Evolutionary conservation across 768 basidiomycete species (phyloP).

Genomic region (Hygrocybe punicea): DNA sequence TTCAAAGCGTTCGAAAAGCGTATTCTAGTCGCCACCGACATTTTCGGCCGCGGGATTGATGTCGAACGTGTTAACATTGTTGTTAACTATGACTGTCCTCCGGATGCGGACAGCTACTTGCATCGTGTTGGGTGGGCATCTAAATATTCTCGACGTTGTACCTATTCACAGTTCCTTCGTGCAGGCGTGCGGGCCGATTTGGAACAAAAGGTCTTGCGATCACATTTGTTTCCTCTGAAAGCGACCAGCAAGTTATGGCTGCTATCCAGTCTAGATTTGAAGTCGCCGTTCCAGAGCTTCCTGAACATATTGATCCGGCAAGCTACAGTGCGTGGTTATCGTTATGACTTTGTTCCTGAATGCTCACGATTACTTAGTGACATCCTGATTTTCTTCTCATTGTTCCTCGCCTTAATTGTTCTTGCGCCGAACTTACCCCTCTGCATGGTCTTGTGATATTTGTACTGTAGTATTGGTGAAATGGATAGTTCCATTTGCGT

Average conservation of each 20-base stretch:
- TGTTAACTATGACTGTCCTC: conserved; percentile 97
- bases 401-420: conserved; percentile 10
- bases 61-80: conserved; percentile 99
- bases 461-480: neutral
- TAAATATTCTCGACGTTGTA: neutral
- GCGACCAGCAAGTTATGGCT: conserved; percentile 90
- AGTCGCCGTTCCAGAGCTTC: conserved; percentile 92
- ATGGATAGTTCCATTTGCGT: neutral
- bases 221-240: conserved; percentile 91
- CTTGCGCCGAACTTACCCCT: neutral
- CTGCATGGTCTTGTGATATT: neutral
- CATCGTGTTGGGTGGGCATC: conserved; percentile 87
- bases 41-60: conserved; percentile 99
- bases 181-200: conserved; percentile 95
- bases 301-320: conserved; percentile 89
- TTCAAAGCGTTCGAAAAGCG: conserved; percentile 99
- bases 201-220: conserved; percentile 99
- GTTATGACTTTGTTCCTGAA: neutral
- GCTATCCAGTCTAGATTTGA: conserved; percentile 96
- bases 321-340: conserved; percentile 79
- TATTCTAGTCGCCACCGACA: conserved; percentile 97
- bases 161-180: neutral
- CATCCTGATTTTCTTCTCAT: conserved; percentile 37
- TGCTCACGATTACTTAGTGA: conserved; percentile 35
- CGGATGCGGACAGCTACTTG: conserved; percentile 96